Evolutionary conservation across 2,329 filamentous ascomycete genomes (phyloP).

Genomic region (Monosporascus sp.): DNA sequence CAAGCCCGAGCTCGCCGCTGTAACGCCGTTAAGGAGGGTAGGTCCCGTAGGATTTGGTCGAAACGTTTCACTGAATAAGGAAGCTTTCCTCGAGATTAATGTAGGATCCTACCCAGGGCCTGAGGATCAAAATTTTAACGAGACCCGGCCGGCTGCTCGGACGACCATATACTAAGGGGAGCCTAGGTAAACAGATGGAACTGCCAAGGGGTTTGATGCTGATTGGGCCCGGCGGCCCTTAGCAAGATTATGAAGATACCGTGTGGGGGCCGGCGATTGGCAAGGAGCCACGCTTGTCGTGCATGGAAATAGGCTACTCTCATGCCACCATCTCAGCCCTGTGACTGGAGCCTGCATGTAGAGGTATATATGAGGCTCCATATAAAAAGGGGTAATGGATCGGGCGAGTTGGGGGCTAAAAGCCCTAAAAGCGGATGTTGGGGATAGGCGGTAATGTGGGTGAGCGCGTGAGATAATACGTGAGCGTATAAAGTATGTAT

Average conservation of each 20-base stretch:
- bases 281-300: slow-evolving; percentile 14
- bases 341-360: slow-evolving; percentile 13
- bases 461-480: not conserved
- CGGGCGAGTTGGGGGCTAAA: slow-evolving; percentile 14
- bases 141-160: not conserved
- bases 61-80: not conserved
- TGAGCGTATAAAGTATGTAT: not conserved
- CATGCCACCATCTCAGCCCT: slow-evolving; percentile 10
- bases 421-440: slow-evolving; percentile 3
- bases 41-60: not conserved
- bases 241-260: slow-evolving; percentile 5
- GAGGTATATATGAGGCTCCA: slow-evolving; percentile 12
- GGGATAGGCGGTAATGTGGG: not conserved
- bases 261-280: slow-evolving; percentile 18
- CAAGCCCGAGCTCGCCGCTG: not conserved
- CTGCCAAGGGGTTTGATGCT: not conserved
- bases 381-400: slow-evolving; percentile 16
- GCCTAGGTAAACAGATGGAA: not conserved
- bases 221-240: not conserved
- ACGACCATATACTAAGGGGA: not conserved
- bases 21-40: not conserved
- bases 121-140: not conserved
- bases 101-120: not conserved
- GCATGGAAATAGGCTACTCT: slow-evolving; percentile 20
- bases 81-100: not conserved